Conservation (phyloP, 2,329 filamentous ascomycete species). For the Plenodomus biglobosus region DNA sequence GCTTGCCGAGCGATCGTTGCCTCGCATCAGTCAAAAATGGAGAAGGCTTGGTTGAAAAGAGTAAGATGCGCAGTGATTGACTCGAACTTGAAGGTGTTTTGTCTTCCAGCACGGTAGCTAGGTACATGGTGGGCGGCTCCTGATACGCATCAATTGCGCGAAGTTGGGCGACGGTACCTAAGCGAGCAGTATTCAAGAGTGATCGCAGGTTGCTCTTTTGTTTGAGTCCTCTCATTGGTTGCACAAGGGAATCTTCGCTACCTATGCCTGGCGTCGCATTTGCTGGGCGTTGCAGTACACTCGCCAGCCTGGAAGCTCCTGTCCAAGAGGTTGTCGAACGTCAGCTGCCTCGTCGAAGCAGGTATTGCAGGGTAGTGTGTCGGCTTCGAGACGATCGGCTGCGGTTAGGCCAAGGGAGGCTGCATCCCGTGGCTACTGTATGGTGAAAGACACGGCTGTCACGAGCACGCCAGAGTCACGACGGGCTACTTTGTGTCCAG, state of each 20-base stretch:
- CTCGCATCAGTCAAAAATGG: not conserved
- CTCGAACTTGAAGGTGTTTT: not conserved
- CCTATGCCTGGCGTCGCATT: not conserved
- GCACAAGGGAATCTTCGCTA: not conserved
- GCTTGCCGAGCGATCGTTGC: not conserved
- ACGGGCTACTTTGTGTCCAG: not conserved
- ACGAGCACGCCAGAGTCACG: not conserved
- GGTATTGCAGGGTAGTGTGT: not conserved
- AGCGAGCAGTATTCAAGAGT: too few species aligned
- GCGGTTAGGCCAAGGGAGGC: not conserved
- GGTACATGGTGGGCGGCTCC: not conserved
- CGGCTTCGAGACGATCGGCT: not conserved
- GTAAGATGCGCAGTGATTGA: not conserved
- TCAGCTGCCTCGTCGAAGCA: not conserved
- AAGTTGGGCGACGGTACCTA: too few species aligned
- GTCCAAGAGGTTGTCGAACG: not conserved
- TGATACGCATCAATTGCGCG: too few species aligned
- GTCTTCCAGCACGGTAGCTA: not conserved
- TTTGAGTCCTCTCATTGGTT: not conserved
- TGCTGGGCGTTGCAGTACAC: not conserved
- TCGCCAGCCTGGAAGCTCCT: not conserved
- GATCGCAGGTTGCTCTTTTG: too few species aligned
- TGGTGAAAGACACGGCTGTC: not conserved
- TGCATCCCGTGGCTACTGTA: not conserved
- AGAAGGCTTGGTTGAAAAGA: not conserved